phyloP scores from a whole-genome alignment of 2,329 filamentous ascomycete genomes.

The Balansia obtecta region DNA sequence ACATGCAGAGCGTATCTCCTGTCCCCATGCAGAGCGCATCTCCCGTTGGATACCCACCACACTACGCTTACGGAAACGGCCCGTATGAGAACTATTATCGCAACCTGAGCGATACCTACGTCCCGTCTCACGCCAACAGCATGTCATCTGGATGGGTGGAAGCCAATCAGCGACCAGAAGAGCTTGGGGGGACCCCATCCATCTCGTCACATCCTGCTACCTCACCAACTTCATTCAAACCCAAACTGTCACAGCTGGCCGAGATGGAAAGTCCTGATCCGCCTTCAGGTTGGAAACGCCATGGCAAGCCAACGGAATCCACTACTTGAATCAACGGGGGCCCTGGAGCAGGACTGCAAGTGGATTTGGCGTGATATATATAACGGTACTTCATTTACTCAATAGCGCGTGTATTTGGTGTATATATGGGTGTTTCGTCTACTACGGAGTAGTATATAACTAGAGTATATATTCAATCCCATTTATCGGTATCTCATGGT shows the following conservation, averaged over 20 bases:
- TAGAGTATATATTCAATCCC: too few relatives aligned
- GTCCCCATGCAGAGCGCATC: neutral
- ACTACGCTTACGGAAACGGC: constrained; percentile 5
- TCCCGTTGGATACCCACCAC: constrained; percentile 3
- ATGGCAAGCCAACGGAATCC: neutral
- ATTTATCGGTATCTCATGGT: too few relatives aligned
- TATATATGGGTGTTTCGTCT: too few relatives aligned
- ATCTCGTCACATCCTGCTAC: neutral
- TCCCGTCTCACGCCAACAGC: constrained; percentile 1
- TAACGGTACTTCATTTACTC: too few relatives aligned
- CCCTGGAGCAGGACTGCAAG: too few relatives aligned
- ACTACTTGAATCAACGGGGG: neutral
- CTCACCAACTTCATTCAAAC: neutral
- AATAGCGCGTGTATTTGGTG: too few relatives aligned
- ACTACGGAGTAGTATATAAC: too few relatives aligned
- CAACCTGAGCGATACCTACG: constrained; percentile 6
- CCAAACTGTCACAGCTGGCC: constrained; percentile 4
- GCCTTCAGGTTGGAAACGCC: neutral
- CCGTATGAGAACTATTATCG: constrained; percentile 5
- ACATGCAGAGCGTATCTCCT: neutral
- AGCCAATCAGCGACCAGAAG: constrained; percentile 3
- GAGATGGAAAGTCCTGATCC: constrained; percentile 10
- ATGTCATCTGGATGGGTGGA: constrained; percentile 3
- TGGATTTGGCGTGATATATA: too few relatives aligned
- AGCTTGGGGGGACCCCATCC: constrained; percentile 3